Percentiles rank a stretch among this genome's conserved stretches.
phyloP scores from a whole-genome alignment of 2,329 filamentous ascomycete species.

The Xylariaceae sp. region DNA sequence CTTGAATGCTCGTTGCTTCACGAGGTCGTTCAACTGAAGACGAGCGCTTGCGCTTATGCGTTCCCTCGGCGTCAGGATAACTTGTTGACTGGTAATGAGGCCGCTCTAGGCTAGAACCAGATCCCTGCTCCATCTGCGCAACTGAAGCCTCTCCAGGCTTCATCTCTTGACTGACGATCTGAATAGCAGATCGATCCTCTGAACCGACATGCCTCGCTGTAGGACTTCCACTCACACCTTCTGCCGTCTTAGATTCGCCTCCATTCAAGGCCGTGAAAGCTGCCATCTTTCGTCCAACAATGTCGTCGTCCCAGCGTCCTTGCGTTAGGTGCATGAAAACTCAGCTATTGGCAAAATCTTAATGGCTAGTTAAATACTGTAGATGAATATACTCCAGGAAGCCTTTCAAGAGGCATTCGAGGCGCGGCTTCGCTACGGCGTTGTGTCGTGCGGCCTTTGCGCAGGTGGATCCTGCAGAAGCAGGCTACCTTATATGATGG shows the following conservation, averaged over 20 bases:
- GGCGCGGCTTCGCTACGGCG: background rate
- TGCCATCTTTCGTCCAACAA: slow-evolving; percentile 42
- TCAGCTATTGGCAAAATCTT: slow-evolving; percentile 3
- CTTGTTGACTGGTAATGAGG: slow-evolving; percentile 48
- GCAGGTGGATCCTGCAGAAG: slow-evolving; percentile 1
- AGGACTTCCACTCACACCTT: slow-evolving; percentile 36
- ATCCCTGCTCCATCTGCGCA: slow-evolving; percentile 50
- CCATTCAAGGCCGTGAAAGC: slow-evolving; percentile 45
- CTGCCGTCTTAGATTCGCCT: slow-evolving; percentile 38
- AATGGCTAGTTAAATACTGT: background rate
- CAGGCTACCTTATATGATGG: background rate
- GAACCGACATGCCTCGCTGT: slow-evolving; percentile 35
- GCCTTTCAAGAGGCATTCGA: slow-evolving; percentile 15
- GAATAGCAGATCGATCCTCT: slow-evolving; percentile 37
- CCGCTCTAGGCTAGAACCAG: slow-evolving; percentile 50
- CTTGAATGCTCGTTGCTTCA: slow-evolving; percentile 40
- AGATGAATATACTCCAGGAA: background rate
- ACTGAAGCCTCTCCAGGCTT: slow-evolving; percentile 35
- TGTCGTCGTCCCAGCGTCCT: slow-evolving; percentile 37
- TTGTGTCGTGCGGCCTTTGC: background rate
- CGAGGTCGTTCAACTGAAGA: slow-evolving; percentile 60
- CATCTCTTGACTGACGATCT: slow-evolving; percentile 36
- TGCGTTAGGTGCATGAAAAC: slow-evolving; percentile 39
- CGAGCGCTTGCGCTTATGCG: slow-evolving; percentile 75
- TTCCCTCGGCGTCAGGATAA: slow-evolving; percentile 54